phyloP scores from a whole-genome alignment of 176 grass and related monocot species.

The Elaeis guineensis region DNA sequence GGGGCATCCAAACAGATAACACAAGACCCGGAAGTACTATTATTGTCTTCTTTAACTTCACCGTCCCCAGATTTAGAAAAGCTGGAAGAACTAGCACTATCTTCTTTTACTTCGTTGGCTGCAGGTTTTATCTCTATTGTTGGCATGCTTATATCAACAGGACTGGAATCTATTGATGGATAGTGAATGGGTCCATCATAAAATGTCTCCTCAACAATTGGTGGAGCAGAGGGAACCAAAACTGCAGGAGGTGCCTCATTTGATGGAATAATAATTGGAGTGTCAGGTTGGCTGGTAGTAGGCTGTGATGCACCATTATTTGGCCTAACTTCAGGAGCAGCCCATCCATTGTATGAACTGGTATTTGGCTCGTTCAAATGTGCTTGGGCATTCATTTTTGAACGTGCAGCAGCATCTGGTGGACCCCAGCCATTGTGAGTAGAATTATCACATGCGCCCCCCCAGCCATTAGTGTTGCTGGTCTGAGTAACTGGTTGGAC shows the following conservation, averaged over 20 bases:
- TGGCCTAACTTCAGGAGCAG: slow-evolving; percentile 38
- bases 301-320: slow-evolving; percentile 23
- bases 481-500: slow-evolving; percentile 34
- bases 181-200: slow-evolving; percentile 61
- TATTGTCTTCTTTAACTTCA: neutral
- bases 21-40: slow-evolving; percentile 32
- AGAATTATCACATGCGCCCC: slow-evolving; percentile 28
- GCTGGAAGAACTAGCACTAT: neutral
- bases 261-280: slow-evolving; percentile 14
- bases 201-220: slow-evolving; percentile 48
- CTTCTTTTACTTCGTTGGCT: slow-evolving; percentile 16
- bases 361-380: slow-evolving; percentile 34
- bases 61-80: neutral
- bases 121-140: slow-evolving; percentile 5
- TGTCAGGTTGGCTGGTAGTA: slow-evolving; percentile 7
- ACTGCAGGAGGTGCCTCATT: slow-evolving; percentile 18
- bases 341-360: slow-evolving; percentile 59
- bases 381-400: slow-evolving; percentile 30
- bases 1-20: slow-evolving; percentile 94
- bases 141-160: slow-evolving; percentile 33
- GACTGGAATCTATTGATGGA: slow-evolving; percentile 62
- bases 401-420: slow-evolving; percentile 10
- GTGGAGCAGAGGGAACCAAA: slow-evolving; percentile 64
- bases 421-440: slow-evolving; percentile 61
- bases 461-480: slow-evolving; percentile 39